A percentile compares a stretch with the other conserved stretches of the same genome.
Conservation (phyloP, 495 filamentous ascomycete species). For the Trichocladium antarcticum region DNA sequence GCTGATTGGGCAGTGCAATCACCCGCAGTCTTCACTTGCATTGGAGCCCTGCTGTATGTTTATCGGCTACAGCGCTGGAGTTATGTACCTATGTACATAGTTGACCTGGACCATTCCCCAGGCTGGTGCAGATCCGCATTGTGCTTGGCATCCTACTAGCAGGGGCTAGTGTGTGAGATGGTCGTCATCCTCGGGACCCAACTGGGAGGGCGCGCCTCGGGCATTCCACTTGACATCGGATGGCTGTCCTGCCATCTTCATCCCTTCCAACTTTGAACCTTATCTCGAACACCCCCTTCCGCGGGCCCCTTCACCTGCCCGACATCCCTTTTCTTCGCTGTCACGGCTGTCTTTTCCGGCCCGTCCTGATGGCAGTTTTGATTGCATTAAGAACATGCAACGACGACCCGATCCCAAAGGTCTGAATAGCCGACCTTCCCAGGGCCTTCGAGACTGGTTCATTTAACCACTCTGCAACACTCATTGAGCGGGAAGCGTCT, state of each 20-base stretch:
- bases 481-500: no score
- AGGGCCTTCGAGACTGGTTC: not conserved
- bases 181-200: not conserved
- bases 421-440: not conserved
- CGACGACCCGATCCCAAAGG: not conserved
- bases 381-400: slow-evolving; percentile 1
- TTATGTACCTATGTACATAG: no score
- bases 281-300: not conserved
- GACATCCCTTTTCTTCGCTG: not conserved
- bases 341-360: not conserved
- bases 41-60: no score
- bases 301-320: not conserved
- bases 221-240: no score
- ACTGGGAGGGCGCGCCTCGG: not conserved
- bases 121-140: no score
- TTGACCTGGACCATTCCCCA: no score
- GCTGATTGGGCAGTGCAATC: not conserved
- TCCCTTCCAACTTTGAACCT: not conserved
- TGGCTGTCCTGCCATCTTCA: not conserved
- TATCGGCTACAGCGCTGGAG: no score
- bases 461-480: no score
- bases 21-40: no score
- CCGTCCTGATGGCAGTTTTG: slow-evolving; percentile 10
- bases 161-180: not conserved
- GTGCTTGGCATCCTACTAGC: not conserved